Evolutionary conservation across 1,139 yeast genomes (phyloP), one percentile per base, ranked within the genome.

Genomic region (Sugiyamaella pinicola): DNA sequence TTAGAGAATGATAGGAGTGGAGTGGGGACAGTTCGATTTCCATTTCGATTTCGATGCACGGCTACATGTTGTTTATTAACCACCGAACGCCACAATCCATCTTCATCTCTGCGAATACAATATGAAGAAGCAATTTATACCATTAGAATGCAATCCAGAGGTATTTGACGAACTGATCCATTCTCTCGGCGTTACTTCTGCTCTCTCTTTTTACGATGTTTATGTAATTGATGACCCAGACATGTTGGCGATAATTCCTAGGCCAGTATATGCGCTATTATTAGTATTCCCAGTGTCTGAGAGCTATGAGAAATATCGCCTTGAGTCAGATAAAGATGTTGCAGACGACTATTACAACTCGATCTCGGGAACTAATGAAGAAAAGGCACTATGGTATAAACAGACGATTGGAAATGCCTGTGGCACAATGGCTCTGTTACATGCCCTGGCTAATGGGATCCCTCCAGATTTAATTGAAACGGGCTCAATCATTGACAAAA

Each of bases 391-490:
- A 10, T 91, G 97, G 97, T 83, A 82, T 63, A 82, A 81, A 58
- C 99, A 93, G 64, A 84, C 93, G 1, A 83, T 93, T 35, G 82
- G 82, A 56, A 93, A 93, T 68, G 96, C 96, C 0, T 93, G 99
- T 72, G 99, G 99, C 4, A 79, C 95, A 45, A 89, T 87, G 70
- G 99, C 96, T 0, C 71, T 93, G 47, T 71, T 93, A 28, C 98
- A 93, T 64, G 76, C 87, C 0, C 70, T 89, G 37, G 71, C 84
- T 26, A 93, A 93, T 66, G 72, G 86, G 69, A 55, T 75, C 69
- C 57, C 78, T 68, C 54, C 65, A 64, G 40, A 75, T 69, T 53
- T 69, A 65, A 64, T 72, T 38, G 58, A 53, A 12, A 52, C 64
- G 0, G 69, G 60, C 22, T 69, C 76, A 2, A 58, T 61, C n/a